Conservation (phyloP, 192 early-diverging fungal species). For the Backusella sp. region DNA sequence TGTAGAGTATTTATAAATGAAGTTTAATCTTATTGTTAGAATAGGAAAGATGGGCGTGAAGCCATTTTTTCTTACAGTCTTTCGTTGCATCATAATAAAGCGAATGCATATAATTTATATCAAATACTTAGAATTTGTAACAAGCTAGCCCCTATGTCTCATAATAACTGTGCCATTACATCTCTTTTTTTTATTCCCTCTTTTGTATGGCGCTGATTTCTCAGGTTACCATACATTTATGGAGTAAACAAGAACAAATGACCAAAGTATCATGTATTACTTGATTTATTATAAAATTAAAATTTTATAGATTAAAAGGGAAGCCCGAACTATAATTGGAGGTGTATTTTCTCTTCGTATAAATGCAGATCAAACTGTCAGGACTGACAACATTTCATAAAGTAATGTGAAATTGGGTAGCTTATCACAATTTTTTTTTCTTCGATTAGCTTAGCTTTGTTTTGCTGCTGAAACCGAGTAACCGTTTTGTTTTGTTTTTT, state of each 20-base stretch:
- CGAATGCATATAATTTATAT: not conserved
- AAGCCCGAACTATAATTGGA: not conserved
- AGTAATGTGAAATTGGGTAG: not conserved
- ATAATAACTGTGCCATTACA: not conserved
- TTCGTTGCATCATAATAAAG: not conserved
- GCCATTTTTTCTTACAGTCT: not conserved
- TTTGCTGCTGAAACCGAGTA: not conserved
- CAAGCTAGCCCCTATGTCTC: not conserved
- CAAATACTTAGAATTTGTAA: not conserved
- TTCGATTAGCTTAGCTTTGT: not conserved
- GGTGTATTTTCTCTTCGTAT: not conserved
- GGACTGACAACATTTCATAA: not conserved
- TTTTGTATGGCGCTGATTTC: not conserved
- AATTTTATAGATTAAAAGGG: not conserved
- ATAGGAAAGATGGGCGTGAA: not conserved
- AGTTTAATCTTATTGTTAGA: not conserved
- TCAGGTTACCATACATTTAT: not conserved
- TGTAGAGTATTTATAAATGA: not conserved
- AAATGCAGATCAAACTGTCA: not conserved
- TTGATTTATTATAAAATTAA: not conserved
- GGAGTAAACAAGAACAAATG: not conserved
- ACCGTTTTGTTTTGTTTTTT: not conserved
- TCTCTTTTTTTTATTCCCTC: not conserved
- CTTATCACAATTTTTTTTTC: not conserved
- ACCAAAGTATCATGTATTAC: not conserved